These are phyloP conservation scores for Vitis riparia DNA, from an alignment of 164 flowering plant species.

Conservation along the genomic window DNA sequence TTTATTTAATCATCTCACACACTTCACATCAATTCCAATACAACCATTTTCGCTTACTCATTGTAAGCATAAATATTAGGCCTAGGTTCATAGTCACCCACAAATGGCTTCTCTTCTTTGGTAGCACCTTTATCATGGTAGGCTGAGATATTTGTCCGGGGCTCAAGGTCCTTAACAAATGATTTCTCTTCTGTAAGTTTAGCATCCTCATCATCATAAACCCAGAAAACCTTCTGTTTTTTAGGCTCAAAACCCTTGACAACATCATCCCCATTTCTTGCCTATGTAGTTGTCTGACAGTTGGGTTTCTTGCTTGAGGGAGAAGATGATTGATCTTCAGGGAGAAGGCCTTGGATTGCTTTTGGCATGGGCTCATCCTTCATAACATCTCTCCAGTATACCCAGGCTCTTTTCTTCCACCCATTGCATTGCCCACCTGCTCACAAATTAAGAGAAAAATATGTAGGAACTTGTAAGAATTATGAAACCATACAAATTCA, in stretches of 20 bases:
- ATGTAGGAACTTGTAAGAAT: no score
- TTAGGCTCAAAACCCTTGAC: not conserved
- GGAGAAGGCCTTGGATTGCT: slow-evolving; percentile 19
- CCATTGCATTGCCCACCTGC: no score
- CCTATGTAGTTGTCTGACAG: not conserved
- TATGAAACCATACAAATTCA: no score
- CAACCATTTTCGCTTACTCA: not conserved
- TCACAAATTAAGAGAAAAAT: no score
- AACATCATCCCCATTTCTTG: no score
- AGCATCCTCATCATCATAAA: not conserved
- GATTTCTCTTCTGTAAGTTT: slow-evolving; percentile 3
- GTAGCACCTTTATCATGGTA: slow-evolving; percentile 2
- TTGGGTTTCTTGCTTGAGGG: not conserved
- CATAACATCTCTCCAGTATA: no score
- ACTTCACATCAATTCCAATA: no score
- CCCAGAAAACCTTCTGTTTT: not conserved
- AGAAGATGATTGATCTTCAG: not conserved
- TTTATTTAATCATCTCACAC: no score
- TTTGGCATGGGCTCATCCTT: slow-evolving; percentile 14
- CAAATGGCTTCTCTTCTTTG: not conserved
- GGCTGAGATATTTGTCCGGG: slow-evolving; percentile 10
- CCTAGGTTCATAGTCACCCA: slow-evolving; percentile 6
- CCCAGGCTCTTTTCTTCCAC: no score
- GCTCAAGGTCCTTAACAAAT: slow-evolving; percentile 16
- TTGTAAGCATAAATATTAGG: slow-evolving; percentile 1